phyloP scores from a whole-genome alignment of 78 protist species.

The Dictyostelium brefeldianum region DNA sequence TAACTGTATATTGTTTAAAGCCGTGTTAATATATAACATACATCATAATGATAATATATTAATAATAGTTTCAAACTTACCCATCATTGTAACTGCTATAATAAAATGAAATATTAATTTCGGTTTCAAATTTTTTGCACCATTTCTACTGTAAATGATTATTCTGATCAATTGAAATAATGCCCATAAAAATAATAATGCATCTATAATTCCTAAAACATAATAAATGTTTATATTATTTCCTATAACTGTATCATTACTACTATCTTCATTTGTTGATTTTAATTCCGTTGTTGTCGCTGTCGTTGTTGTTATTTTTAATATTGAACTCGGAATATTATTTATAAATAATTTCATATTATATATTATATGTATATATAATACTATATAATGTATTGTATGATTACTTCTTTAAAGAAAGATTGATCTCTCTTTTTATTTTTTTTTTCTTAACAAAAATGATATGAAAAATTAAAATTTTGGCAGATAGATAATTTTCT shows the following conservation, averaged over 20 bases:
- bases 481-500: no score
- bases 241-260: background rate
- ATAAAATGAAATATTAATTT: slow-evolving; percentile 66
- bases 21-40: no score
- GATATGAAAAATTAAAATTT: no score
- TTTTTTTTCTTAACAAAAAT: background rate
- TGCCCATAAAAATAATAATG: slow-evolving; percentile 29
- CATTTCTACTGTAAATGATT: slow-evolving; percentile 11
- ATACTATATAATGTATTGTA: background rate
- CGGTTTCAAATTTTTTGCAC: slow-evolving; percentile 51
- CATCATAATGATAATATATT: background rate
- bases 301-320: no score
- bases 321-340: background rate
- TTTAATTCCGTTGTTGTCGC: no score
- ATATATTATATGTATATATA: background rate
- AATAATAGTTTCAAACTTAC: slow-evolving; percentile 13
- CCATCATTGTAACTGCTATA: slow-evolving; percentile 66
- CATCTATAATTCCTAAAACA: slow-evolving; percentile 66
- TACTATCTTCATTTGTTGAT: background rate
- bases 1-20: slow-evolving; percentile 3
- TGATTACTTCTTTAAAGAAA: background rate
- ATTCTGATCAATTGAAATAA: slow-evolving; percentile 49
- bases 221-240: slow-evolving; percentile 36
- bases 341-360: background rate
- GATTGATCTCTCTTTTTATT: background rate